Percentiles rank a stretch among this genome's conserved stretches.
These are phyloP conservation scores for Neurospora sp. DNA, from an alignment of 495 filamentous ascomycete species.

Conservation along the genomic window DNA sequence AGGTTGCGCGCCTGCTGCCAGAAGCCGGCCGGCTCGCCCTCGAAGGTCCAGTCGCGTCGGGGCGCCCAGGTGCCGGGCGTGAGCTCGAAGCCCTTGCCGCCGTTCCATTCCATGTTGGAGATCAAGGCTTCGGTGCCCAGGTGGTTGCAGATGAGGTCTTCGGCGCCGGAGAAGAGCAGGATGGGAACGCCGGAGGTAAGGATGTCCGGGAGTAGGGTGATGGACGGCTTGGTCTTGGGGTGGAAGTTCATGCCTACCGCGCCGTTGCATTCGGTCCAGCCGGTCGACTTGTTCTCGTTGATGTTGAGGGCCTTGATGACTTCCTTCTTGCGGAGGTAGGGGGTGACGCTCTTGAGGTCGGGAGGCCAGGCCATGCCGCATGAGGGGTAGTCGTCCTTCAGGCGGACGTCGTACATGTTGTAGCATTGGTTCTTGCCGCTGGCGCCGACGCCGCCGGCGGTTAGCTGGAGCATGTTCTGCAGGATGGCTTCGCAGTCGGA, in stretches of 20 bases:
- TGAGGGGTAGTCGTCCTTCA: conserved; percentile 58
- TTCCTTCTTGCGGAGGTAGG: conserved; percentile 75
- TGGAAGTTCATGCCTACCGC: conserved; percentile 62
- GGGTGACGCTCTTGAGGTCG: conserved; percentile 63
- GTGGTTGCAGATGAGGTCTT: conserved; percentile 96
- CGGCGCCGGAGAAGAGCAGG: conserved; percentile 83
- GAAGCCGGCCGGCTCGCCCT: conserved; percentile 78
- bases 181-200: conserved; percentile 59
- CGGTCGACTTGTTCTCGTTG: conserved; percentile 66
- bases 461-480: conserved; percentile 53
- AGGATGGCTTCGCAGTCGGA: conserved; percentile 64
- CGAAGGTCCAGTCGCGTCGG: conserved; percentile 87
- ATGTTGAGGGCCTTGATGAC: conserved; percentile 75
- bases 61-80: conserved; percentile 87
- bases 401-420: conserved; percentile 94
- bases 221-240: conserved; percentile 60
- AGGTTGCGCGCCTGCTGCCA: conserved; percentile 92
- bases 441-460: conserved; percentile 30
- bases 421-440: conserved; percentile 48
- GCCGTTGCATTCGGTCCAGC: conserved; percentile 87
- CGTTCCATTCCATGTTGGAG: conserved; percentile 84
- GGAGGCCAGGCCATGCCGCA: conserved; percentile 97
- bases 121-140: conserved; percentile 88
- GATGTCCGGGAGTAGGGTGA: conserved; percentile 66
- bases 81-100: conserved; percentile 80